phyloP scores from a whole-genome alignment of 371 early-diverging fungal species.

The Mortierella sp. region DNA sequence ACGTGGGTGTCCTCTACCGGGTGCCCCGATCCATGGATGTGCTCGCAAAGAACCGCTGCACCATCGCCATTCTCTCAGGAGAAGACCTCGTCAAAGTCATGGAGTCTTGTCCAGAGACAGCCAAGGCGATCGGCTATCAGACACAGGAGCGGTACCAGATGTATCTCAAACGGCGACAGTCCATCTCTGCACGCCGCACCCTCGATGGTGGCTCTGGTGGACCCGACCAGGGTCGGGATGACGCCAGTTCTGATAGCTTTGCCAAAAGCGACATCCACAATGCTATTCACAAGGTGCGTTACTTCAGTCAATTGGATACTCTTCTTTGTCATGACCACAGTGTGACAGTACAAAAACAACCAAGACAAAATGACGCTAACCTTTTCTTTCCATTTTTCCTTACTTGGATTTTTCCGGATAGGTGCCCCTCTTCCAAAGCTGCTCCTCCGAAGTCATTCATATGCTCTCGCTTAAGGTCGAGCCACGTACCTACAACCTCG shows the following conservation, averaged over 20 bases:
- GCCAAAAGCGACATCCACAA: constrained; percentile 47
- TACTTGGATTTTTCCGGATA: constrained; percentile 23
- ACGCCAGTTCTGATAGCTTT: constrained; percentile 42
- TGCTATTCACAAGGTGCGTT: constrained; percentile 48
- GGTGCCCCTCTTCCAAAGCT: constrained; percentile 67
- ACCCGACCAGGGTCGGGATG: constrained; percentile 40
- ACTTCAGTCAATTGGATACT: too few species aligned
- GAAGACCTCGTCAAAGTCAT: constrained; percentile 66
- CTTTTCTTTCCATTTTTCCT: constrained; percentile 8
- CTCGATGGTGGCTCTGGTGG: constrained; percentile 40
- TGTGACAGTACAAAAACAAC: background rate
- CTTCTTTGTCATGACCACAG: background rate
- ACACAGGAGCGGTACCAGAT: constrained; percentile 57
- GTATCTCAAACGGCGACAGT: constrained; percentile 54
- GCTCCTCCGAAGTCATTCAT: constrained; percentile 68
- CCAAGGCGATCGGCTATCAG: constrained; percentile 56
- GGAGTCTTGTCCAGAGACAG: constrained; percentile 55
- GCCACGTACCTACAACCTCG: constrained; percentile 65
- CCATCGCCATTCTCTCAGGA: constrained; percentile 74
- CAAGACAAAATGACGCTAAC: background rate
- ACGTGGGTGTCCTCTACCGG: constrained; percentile 88
- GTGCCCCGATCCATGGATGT: constrained; percentile 88
- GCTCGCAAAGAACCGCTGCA: constrained; percentile 76
- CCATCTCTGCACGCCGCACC: constrained; percentile 33
- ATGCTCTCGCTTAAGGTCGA: constrained; percentile 64